Conservation (phyloP, 768 basidiomycete species). For the Suillus subluteus region DNA sequence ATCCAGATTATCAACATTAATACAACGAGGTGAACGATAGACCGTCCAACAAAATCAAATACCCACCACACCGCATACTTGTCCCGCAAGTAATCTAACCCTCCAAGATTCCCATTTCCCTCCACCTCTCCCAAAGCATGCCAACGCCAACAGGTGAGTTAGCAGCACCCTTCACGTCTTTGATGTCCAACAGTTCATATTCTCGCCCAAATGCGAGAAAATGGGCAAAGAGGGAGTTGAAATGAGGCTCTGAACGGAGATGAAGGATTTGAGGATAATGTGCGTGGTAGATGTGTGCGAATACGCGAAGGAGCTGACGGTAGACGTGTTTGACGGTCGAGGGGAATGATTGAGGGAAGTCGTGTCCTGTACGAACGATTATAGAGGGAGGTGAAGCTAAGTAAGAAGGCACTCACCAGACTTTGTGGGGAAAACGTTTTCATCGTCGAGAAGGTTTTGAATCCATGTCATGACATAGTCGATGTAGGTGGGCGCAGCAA, state of each 20-base stretch:
- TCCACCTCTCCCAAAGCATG: slow-evolving; percentile 87
- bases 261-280: slow-evolving; percentile 93
- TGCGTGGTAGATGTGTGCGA: slow-evolving; percentile 96
- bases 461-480: slow-evolving; percentile 98
- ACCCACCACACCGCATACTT: not conserved
- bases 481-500: slow-evolving; percentile 95
- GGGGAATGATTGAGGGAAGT: slow-evolving; percentile 88
- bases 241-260: slow-evolving; percentile 91
- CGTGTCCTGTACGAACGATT: slow-evolving; percentile 57
- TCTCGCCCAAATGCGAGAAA: slow-evolving; percentile 95
- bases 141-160: slow-evolving; percentile 71
- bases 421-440: slow-evolving; percentile 93
- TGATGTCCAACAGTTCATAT: slow-evolving; percentile 88
- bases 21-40: not conserved
- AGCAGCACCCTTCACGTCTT: slow-evolving; percentile 79
- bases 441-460: slow-evolving; percentile 93
- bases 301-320: slow-evolving; percentile 94
- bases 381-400: slow-evolving; percentile 2
- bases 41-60: not conserved
- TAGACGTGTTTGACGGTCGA: slow-evolving; percentile 92
- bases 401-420: slow-evolving; percentile 59
- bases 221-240: slow-evolving; percentile 97
- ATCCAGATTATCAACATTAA: not conserved
- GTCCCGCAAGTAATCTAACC: slow-evolving; percentile 20
- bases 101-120: slow-evolving; percentile 79